These are phyloP conservation scores for Trypanosoma vivax DNA, from an alignment of 208 protist genomes.

Conservation along the genomic window DNA sequence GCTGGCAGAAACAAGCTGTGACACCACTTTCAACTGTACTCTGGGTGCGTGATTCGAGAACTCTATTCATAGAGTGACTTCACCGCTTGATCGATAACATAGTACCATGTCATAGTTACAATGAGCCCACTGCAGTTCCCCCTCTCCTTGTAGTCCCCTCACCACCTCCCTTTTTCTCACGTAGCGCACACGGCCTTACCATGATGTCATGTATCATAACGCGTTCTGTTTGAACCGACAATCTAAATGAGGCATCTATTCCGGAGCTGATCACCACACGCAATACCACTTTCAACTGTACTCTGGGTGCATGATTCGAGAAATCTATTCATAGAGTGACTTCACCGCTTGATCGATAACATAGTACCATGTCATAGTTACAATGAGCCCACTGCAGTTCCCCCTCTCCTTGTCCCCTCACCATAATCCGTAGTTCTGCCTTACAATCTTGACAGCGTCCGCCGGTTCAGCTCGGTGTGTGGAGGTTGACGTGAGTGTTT, in stretches of 20 bases:
- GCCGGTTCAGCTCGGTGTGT: too few relatives aligned
- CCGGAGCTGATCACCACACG: not conserved
- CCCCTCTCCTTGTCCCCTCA: not conserved
- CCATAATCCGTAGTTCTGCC: too few relatives aligned
- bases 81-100: slow-evolving; percentile 12
- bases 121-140: slow-evolving; percentile 3
- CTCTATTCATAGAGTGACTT: slow-evolving; percentile 19
- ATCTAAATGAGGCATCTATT: slow-evolving; percentile 13
- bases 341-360: slow-evolving; percentile 10
- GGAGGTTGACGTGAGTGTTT: too few relatives aligned
- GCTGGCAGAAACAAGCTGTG: too few relatives aligned
- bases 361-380: slow-evolving; percentile 26
- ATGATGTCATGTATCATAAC: slow-evolving; percentile 10
- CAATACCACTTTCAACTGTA: slow-evolving; percentile 8
- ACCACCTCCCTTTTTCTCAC: not conserved
- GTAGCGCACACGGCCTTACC: not conserved
- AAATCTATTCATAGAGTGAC: slow-evolving; percentile 18
- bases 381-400: slow-evolving; percentile 12
- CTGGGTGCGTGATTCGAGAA: slow-evolving; percentile 11
- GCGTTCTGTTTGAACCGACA: slow-evolving; percentile 59
- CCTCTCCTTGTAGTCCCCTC: not conserved
- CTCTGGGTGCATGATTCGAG: slow-evolving; percentile 13
- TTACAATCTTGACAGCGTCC: too few relatives aligned
- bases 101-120: slow-evolving; percentile 28
- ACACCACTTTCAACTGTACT: too few relatives aligned